Conservation (phyloP, 2,329 filamentous ascomycete species). For the Venturia nashicola region DNA sequence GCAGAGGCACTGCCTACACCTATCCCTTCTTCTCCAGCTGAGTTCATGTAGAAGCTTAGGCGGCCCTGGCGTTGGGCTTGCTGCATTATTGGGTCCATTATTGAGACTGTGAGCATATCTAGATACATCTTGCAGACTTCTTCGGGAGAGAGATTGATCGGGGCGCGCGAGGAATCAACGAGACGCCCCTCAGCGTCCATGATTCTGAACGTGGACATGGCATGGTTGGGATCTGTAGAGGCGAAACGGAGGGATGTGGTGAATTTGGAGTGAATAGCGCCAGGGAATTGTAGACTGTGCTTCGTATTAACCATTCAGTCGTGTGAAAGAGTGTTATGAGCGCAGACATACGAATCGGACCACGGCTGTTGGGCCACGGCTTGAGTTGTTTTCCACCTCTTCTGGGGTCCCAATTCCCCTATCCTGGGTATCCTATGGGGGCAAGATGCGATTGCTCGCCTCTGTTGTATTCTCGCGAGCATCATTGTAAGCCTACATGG, state of each 20-base stretch:
- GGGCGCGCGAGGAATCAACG: slow-evolving; percentile 58
- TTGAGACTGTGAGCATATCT: slow-evolving; percentile 50
- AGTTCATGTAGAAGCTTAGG: slow-evolving; percentile 88
- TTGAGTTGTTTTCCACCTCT: slow-evolving; percentile 30
- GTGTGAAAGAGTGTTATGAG: neutral
- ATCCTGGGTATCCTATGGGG: neutral
- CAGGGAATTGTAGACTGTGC: slow-evolving; percentile 60
- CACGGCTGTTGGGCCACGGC: slow-evolving; percentile 46
- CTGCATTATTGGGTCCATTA: slow-evolving; percentile 98
- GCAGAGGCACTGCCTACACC: slow-evolving; percentile 81
- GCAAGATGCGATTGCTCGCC: neutral
- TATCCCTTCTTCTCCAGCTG: slow-evolving; percentile 87
- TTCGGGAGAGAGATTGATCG: slow-evolving; percentile 50
- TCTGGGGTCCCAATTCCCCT: neutral
- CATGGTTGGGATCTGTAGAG: slow-evolving; percentile 55
- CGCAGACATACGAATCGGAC: slow-evolving; percentile 41
- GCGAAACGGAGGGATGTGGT: slow-evolving; percentile 69
- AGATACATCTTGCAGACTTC: slow-evolving; percentile 50
- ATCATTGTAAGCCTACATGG: neutral
- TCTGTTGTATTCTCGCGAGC: neutral
- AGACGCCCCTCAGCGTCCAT: slow-evolving; percentile 80
- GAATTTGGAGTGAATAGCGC: slow-evolving; percentile 91
- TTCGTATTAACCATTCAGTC: neutral
- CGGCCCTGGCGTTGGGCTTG: slow-evolving; percentile 93
- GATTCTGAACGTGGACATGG: slow-evolving; percentile 83